Evolutionary conservation across 1,139 yeast genomes (phyloP), one percentile per base, ranked within the genome.

Genomic region (Candida buenavistaensis): DNA sequence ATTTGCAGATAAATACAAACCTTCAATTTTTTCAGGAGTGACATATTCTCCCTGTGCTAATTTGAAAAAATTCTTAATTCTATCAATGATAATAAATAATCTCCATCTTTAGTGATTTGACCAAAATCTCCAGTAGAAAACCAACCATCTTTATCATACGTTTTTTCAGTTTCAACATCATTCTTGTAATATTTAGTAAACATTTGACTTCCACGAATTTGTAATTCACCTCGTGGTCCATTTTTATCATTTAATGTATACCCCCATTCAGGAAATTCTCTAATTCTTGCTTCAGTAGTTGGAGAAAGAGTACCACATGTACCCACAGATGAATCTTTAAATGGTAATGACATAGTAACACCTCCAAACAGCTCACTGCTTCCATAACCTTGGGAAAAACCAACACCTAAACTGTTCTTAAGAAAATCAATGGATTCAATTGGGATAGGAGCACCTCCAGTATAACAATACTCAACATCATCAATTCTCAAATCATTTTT

Each of bases 1-100:
- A 44, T 75, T 72, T 11, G 64, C 57, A 3, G 84, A 68, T 28
- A 80, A 61, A 50, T 83, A 82, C 15, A 64, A 62, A 51, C 79
- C 81, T 52, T 84, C 94, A 43, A 84, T 78, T 56, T 76, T 80
- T 53, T 84, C 94, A 3, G 92, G 90, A 2, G 89, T 82, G 37
- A 84, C 77, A 55, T 84, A 84, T 57, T 84, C 94, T 40, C 94
- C 94, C 57, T 84, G 94, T 1, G 90, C 75, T 48, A 84, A 68
- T 59, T 84, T 84, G 71, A 83, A 84, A 62, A 84, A 83, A 58
- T 84, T 84, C 65, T 84, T 84, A 31, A 83, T 88, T 42, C 94
- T 71, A 54, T 84, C 94, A 47, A 84, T 72, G 37, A 84, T 81
- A 44, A 52, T 63, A 14, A 84, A 53, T 14, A 87, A 87, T 23